Percentiles rank a stretch among this genome's conserved stretches.
These are phyloP conservation scores for Camellia oleifera DNA, from an alignment of 179 eudicot species.

Conservation along the genomic window DNA sequence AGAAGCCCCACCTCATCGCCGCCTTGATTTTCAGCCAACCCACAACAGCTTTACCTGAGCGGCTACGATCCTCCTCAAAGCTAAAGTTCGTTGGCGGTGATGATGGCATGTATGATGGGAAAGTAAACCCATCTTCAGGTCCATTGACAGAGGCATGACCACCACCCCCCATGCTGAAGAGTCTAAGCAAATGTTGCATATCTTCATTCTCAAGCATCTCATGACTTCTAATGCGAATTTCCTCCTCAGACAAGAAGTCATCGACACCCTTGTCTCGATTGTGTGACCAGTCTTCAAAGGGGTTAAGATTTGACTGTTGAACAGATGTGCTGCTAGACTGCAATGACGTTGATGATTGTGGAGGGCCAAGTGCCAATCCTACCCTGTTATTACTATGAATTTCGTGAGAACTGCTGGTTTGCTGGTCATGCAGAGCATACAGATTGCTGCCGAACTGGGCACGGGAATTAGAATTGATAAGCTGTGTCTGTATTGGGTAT, in stretches of 20 bases:
- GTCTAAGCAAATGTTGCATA: slow-evolving; percentile 88
- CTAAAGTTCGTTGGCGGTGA: slow-evolving; percentile 42
- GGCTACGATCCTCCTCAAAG: slow-evolving; percentile 54
- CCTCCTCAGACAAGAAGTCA: slow-evolving; percentile 74
- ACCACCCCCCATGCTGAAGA: slow-evolving; percentile 87
- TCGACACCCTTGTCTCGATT: slow-evolving; percentile 44
- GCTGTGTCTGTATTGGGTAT: slow-evolving; percentile 47
- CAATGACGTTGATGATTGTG: slow-evolving; percentile 55
- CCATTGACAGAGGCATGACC: slow-evolving; percentile 39
- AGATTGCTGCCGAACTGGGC: slow-evolving; percentile 42
- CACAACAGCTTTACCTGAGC: slow-evolving; percentile 83
- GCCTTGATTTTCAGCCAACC: slow-evolving; percentile 99
- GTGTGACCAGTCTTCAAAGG: slow-evolving; percentile 71
- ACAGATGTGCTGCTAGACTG: slow-evolving; percentile 39
- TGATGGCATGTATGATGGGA: slow-evolving; percentile 54
- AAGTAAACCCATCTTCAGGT: slow-evolving; percentile 58
- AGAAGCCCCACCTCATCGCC: slow-evolving; percentile 98
- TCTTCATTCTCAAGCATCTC: slow-evolving; percentile 95
- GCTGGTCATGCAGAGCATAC: slow-evolving; percentile 45
- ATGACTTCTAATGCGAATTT: slow-evolving; percentile 83
- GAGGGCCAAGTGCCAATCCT: slow-evolving; percentile 59
- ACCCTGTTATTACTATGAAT: slow-evolving; percentile 37
- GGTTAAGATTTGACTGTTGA: slow-evolving; percentile 54
- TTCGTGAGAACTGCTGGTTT: slow-evolving; percentile 43
- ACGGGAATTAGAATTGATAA: slow-evolving; percentile 40